A percentile compares a stretch with the other conserved stretches of the same genome.
phyloP scores from a whole-genome alignment of 179 eudicot species.

The Amaranthus tricolor region DNA sequence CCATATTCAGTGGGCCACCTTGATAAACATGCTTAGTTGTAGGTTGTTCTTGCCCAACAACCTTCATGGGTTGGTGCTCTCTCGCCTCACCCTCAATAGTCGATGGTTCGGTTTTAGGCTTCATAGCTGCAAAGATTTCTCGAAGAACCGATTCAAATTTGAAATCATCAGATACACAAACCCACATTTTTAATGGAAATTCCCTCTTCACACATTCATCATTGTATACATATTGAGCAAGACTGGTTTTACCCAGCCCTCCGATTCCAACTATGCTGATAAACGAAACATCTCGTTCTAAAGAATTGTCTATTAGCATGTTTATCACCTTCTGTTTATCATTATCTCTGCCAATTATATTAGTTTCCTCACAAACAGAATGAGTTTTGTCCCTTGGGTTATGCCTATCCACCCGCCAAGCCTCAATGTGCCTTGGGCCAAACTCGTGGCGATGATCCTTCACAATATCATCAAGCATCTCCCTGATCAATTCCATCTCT shows the following conservation, averaged over 20 bases:
- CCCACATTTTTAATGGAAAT: slow-evolving; percentile 26
- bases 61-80: too few relatives aligned
- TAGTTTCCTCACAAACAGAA: slow-evolving; percentile 13
- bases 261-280: slow-evolving; percentile 27
- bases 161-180: slow-evolving; percentile 21
- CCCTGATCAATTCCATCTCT: slow-evolving; percentile 15
- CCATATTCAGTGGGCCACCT: not conserved
- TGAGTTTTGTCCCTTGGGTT: slow-evolving; percentile 18
- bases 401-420: not conserved
- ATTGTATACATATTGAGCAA: slow-evolving; percentile 26
- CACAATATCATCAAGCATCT: slow-evolving; percentile 19
- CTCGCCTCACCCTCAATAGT: too few relatives aligned
- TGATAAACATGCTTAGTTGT: not conserved
- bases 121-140: slow-evolving; percentile 9
- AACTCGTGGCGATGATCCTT: slow-evolving; percentile 22
- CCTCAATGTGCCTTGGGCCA: slow-evolving; percentile 24
- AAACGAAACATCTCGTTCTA: not conserved
- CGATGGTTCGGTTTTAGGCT: too few relatives aligned
- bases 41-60: too few relatives aligned
- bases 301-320: slow-evolving; percentile 2
- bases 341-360: slow-evolving; percentile 32
- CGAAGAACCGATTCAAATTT: not conserved
- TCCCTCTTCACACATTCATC: not conserved
- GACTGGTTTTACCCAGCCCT: slow-evolving; percentile 30
- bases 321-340: slow-evolving; percentile 20